Percentiles rank a stretch among this genome's conserved stretches.
Conservation (phyloP, 371 early-diverging fungal species). For the Umbelopsis sp. region DNA sequence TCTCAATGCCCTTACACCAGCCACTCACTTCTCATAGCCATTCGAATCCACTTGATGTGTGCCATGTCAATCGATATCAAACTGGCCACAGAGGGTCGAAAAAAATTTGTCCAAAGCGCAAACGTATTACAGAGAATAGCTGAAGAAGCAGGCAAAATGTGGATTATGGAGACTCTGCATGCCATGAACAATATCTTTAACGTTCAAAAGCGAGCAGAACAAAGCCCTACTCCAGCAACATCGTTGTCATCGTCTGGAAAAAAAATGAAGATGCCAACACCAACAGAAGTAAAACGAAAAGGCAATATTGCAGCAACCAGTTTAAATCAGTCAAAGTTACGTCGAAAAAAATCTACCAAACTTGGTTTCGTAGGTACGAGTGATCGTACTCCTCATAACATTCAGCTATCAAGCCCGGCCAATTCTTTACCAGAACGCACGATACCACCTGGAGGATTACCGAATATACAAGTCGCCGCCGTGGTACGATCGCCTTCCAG, state of each 20-base stretch:
- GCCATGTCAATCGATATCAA: conserved; percentile 21
- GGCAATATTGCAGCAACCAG: background rate
- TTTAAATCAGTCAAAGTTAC: background rate
- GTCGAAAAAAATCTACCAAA: background rate
- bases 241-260: background rate
- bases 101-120: conserved; percentile 6
- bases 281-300: background rate
- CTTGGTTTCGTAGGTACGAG: background rate
- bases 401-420: background rate
- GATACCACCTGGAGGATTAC: background rate
- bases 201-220: background rate
- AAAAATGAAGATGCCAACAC: background rate
- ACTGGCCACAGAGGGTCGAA: background rate
- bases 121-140: background rate
- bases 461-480: background rate
- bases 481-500: background rate
- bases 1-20: conserved; percentile 29
- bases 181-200: background rate
- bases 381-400: background rate
- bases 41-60: conserved; percentile 47
- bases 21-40: conserved; percentile 43
- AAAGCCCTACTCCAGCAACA: background rate
- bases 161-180: background rate
- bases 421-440: background rate
- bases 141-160: background rate